These are phyloP conservation scores for Cyclotella atomus DNA, from an alignment of 108 stramenopile species.

Conservation along the genomic window DNA sequence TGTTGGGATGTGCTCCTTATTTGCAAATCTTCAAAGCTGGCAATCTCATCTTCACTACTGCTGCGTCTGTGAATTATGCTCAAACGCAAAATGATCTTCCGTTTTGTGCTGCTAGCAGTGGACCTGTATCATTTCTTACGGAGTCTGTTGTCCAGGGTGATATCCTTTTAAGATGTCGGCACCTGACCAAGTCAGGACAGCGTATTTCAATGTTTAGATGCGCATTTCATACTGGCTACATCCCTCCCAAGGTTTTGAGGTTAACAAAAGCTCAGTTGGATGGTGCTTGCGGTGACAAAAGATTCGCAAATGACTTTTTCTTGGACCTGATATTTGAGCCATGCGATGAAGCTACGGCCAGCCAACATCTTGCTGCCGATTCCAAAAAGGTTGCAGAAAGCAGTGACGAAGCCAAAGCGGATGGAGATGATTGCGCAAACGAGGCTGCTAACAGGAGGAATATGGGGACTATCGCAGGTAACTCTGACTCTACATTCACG, in stretches of 20 bases:
- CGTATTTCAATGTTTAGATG: slow-evolving; percentile 95
- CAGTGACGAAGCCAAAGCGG: background rate
- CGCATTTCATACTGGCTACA: slow-evolving; percentile 97
- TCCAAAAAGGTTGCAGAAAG: slow-evolving; percentile 17
- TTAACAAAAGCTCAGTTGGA: slow-evolving; percentile 94
- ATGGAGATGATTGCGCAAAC: slow-evolving; percentile 51
- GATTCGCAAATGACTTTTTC: slow-evolving; percentile 92
- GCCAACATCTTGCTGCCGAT: slow-evolving; percentile 54
- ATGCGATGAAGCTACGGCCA: slow-evolving; percentile 73
- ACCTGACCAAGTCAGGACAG: slow-evolving; percentile 78
- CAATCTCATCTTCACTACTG: slow-evolving; percentile 81
- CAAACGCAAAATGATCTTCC: slow-evolving; percentile 71
- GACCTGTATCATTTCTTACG: slow-evolving; percentile 72
- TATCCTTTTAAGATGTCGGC: slow-evolving; percentile 90
- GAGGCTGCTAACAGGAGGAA: slow-evolving; percentile 47
- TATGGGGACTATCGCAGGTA: slow-evolving; percentile 33
- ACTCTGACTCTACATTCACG: slow-evolving; percentile 42
- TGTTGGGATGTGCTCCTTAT: slow-evolving; percentile 94
- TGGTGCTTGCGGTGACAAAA: slow-evolving; percentile 88
- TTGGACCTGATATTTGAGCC: slow-evolving; percentile 95
- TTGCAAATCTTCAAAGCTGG: slow-evolving; percentile 96
- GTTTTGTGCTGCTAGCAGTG: slow-evolving; percentile 63
- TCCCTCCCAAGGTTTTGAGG: slow-evolving; percentile 89
- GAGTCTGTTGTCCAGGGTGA: slow-evolving; percentile 89
- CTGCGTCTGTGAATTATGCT: slow-evolving; percentile 65